Conservation (phyloP, 768 basidiomycete species). For the Exidia glandulosa region DNA sequence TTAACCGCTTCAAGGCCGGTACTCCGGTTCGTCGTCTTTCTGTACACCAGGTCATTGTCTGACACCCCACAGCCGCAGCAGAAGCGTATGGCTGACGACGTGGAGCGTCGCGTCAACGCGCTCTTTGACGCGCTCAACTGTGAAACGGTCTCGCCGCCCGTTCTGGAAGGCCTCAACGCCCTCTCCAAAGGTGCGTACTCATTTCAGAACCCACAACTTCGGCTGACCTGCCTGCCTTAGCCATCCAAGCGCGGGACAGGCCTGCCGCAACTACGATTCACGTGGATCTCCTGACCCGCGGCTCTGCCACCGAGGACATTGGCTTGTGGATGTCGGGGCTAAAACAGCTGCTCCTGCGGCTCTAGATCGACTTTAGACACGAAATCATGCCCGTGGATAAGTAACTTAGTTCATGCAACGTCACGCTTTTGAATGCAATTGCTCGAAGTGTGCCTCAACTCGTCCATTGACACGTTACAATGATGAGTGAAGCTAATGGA, state of each 20-base stretch:
- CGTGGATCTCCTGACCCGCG: constrained; percentile 71
- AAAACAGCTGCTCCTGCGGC: constrained; percentile 72
- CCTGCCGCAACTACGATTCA: constrained; percentile 72
- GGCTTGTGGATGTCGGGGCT: constrained; percentile 80
- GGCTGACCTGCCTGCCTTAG: constrained; percentile 29
- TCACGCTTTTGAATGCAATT: not conserved
- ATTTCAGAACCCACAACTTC: not conserved
- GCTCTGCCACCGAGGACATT: constrained; percentile 74
- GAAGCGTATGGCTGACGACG: constrained; percentile 74
- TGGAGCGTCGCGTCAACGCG: constrained; percentile 74
- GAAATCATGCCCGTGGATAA: not conserved
- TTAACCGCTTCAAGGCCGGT: constrained; percentile 59
- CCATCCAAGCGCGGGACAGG: constrained; percentile 72
- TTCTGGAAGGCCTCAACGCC: constrained; percentile 60
- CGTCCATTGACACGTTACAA: no score
- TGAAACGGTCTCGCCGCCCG: constrained; percentile 59
- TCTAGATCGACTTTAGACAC: constrained; percentile 24
- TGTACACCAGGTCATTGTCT: no score
- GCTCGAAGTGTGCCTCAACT: no score
- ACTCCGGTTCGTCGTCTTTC: constrained; percentile 70
- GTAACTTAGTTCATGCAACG: not conserved
- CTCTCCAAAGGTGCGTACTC: constrained; percentile 56
- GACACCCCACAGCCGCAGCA: constrained; percentile 52
- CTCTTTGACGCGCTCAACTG: constrained; percentile 91
- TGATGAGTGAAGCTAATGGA: no score